phyloP scores from a whole-genome alignment of 306 rosid species.

The Vigna nakashimae region DNA sequence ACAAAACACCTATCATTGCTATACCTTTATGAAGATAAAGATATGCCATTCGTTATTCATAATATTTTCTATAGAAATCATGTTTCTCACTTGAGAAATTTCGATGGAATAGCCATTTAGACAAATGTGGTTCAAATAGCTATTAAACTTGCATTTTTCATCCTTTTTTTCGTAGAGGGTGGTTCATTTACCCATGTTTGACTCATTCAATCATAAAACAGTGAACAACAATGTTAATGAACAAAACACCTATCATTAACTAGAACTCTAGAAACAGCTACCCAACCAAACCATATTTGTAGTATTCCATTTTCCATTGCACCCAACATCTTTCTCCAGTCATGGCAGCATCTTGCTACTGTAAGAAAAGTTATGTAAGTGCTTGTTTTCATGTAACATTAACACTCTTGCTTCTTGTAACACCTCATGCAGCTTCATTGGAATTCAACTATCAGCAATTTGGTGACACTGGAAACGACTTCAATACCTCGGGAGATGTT shows the following conservation, averaged over 20 bases:
- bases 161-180: no score
- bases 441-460: constrained; percentile 42
- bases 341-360: background rate
- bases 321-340: background rate
- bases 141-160: no score
- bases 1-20: no score
- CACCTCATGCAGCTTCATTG: constrained; percentile 40
- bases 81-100: no score
- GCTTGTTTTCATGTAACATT: background rate
- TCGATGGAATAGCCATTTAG: no score
- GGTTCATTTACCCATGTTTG: no score
- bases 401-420: background rate
- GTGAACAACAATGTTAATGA: background rate
- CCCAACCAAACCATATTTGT: background rate
- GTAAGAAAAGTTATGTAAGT: background rate
- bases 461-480: constrained; percentile 9
- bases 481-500: constrained; percentile 35
- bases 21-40: no score
- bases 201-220: no score
- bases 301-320: background rate
- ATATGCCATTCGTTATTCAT: no score
- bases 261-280: background rate
- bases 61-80: no score
- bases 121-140: no score
- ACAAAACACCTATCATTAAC: no score